Evolutionary conservation across 345 rosid genomes (phyloP).

Genomic region (Eucalyptus microcorys): DNA sequence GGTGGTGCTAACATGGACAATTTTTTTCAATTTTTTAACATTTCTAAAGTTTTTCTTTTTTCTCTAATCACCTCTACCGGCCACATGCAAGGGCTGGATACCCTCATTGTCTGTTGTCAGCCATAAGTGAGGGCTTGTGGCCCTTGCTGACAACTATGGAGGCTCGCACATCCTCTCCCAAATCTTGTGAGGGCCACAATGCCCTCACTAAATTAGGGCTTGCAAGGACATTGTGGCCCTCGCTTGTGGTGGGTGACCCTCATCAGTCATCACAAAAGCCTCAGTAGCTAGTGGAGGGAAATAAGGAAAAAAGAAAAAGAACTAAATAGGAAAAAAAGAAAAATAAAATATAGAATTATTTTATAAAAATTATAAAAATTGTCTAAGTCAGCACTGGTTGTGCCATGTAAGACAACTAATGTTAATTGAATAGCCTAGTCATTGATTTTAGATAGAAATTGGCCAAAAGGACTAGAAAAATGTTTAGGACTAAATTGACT

Average conservation of each 20-base stretch:
- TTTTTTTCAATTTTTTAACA: too few relatives aligned
- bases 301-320: background rate
- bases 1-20: background rate
- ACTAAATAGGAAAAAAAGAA: background rate
- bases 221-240: background rate
- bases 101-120: background rate
- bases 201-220: background rate
- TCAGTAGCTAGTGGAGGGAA: background rate
- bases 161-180: background rate
- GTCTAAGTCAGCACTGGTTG: fast-evolving
- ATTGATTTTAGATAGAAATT: background rate
- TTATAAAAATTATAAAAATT: background rate
- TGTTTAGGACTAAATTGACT: background rate
- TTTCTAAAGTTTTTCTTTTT: background rate
- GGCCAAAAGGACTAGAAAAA: background rate
- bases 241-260: background rate
- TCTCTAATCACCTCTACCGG: background rate
- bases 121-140: background rate
- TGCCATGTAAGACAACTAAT: fast-evolving
- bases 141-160: background rate
- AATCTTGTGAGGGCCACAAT: background rate
- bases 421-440: background rate
- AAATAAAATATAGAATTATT: background rate
- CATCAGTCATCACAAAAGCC: background rate
- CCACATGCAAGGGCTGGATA: background rate